Evolutionary conservation across 345 rosid species (phyloP).

Genomic region (Eucalyptus marginata): DNA sequence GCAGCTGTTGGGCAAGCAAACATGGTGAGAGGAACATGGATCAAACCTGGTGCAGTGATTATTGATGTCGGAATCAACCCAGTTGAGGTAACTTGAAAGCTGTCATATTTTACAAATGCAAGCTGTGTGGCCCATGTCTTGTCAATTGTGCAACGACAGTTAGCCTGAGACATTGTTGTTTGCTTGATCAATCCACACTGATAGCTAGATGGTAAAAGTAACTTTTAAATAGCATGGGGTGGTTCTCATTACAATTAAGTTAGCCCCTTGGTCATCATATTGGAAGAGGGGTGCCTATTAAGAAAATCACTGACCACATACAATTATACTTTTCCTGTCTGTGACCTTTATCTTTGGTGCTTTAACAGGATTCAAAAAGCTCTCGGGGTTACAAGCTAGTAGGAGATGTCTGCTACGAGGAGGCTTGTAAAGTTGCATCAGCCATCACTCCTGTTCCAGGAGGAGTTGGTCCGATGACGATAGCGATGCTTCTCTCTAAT

Average conservation of each 20-base stretch:
- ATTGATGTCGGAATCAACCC: constrained; percentile 90
- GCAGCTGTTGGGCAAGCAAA: constrained; percentile 75
- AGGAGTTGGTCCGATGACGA: constrained; percentile 93
- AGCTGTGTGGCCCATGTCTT: not conserved
- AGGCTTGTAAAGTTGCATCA: constrained; percentile 64
- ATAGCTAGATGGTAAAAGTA: not conserved
- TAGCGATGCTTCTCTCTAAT: constrained; percentile 82
- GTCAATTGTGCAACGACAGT: not conserved
- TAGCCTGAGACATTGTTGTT: not conserved
- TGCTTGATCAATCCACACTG: not conserved
- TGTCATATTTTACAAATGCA: not conserved
- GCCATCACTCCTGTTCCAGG: constrained; percentile 85
- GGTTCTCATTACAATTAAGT: not conserved
- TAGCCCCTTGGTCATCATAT: not conserved
- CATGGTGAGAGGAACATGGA: constrained; percentile 83
- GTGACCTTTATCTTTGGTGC: not conserved
- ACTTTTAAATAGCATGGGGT: not conserved
- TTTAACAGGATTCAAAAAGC: constrained; percentile 38
- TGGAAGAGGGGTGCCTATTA: not conserved
- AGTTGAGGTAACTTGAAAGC: constrained; percentile 39
- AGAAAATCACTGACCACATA: not conserved
- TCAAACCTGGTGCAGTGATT: constrained; percentile 80
- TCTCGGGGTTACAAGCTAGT: constrained; percentile 61
- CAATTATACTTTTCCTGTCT: not conserved
- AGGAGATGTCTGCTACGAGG: constrained; percentile 78